Conservation (phyloP, 164 flowering plant genomes). For the Tinospora cordifolia region DNA sequence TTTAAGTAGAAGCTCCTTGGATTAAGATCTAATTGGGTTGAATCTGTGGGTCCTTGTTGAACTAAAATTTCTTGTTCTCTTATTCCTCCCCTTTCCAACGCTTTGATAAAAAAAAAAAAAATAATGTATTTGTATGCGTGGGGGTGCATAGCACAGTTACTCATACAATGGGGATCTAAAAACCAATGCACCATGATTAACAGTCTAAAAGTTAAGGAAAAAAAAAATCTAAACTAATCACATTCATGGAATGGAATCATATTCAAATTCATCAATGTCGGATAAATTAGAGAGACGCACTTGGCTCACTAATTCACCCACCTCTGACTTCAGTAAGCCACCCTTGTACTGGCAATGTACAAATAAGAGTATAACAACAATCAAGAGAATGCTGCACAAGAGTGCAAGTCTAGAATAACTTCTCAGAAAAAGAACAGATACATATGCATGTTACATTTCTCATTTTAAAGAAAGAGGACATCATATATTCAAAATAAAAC, state of each 20-base stretch:
- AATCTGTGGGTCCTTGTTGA: too few relatives aligned
- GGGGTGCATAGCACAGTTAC: not conserved
- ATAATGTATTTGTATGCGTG: too few relatives aligned
- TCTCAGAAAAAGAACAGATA: not conserved
- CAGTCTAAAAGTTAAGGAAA: too few relatives aligned
- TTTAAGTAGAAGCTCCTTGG: too few relatives aligned
- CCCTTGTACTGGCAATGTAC: not conserved
- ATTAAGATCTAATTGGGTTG: too few relatives aligned
- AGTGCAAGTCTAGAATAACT: not conserved
- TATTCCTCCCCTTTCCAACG: too few relatives aligned
- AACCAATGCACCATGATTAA: not conserved
- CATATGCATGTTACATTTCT: not conserved
- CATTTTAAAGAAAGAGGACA: not conserved
- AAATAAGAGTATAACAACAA: not conserved
- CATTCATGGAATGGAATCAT: too few relatives aligned
- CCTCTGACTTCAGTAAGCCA: not conserved
- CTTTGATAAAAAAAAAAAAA: too few relatives aligned
- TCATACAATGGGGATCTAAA: not conserved
- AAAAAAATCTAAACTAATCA: too few relatives aligned
- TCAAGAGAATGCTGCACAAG: not conserved
- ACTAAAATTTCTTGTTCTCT: too few relatives aligned
- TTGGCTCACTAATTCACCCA: not conserved
- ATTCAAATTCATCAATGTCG: not conserved
- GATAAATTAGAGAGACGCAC: not conserved
- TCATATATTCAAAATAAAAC: slow-evolving; percentile 9